phyloP scores from a whole-genome alignment of 2,329 filamentous ascomycete species.

The Colletotrichum horii region DNA sequence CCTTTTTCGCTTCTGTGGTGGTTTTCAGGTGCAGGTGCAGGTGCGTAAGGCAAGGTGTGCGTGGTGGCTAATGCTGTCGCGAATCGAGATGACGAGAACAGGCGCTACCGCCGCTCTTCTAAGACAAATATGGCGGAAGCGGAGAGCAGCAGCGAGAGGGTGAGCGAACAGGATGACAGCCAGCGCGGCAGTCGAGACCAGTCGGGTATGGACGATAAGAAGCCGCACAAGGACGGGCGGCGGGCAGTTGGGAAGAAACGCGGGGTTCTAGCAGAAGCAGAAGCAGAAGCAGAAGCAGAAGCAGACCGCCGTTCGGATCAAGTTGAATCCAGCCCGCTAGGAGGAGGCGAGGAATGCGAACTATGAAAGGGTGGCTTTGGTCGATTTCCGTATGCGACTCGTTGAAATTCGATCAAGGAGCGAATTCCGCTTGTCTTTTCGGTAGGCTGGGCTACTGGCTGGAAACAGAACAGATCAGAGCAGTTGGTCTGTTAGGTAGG shows the following conservation, averaged over 20 bases:
- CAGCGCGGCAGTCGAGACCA: background rate
- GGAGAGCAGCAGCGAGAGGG: background rate
- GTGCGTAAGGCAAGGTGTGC: background rate
- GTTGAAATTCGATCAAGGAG: background rate
- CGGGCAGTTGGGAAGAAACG: background rate
- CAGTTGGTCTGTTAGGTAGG: background rate
- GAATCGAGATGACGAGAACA: constrained; percentile 11
- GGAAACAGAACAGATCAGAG: background rate
- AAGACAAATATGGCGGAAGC: constrained; percentile 14
- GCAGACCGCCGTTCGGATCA: background rate
- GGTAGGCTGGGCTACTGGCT: background rate
- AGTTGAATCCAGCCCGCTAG: background rate
- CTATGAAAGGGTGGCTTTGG: background rate
- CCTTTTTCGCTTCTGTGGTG: background rate
- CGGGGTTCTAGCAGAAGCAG: constrained; percentile 6
- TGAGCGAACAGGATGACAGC: background rate
- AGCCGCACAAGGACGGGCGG: background rate
- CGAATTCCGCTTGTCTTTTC: background rate
- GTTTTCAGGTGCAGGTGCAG: background rate
- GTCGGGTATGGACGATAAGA: background rate
- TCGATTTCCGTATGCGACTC: background rate
- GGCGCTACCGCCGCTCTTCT: constrained; percentile 6
- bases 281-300: background rate
- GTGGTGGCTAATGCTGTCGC: constrained; percentile 7
- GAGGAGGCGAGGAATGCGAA: background rate